Evolutionary conservation across 1,139 yeast species (phyloP), one percentile per base, ranked within the genome.

Genomic region (Scheffersomyces stambukii): DNA sequence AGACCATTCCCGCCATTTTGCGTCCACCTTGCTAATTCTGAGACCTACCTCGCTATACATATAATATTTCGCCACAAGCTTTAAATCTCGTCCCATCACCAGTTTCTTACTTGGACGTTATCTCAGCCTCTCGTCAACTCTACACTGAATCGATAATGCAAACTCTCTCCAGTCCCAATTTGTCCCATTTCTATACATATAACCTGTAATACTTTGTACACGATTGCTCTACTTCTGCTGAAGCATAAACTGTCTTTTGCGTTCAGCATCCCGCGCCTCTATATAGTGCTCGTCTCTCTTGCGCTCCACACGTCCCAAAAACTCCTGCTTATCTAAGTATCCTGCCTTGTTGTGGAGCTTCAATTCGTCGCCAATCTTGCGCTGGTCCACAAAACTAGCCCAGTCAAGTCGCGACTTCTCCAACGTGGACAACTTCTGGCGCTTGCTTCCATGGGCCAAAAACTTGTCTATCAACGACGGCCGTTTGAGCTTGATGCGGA

Each of bases 381-480:
- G 78, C 43, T 81, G 70, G 55, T 91, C 97, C 13, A 93, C 96
- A 59, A 84, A 89, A 36, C 86, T 77, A 1, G 95, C 94, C 96
- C 98, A 91, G 54, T 91, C 98, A 34, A 91, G 67, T 37, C 95
- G 69, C 2, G 95, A 84, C 54, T 91, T 91, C 52, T 93, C 97
- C 38, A 91, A 63, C 0, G 98, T 93, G 12, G 95, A 84, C 37
- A 93, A 65, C 52, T 88, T 89, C 35, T 32, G 24, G 26, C 79
- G 77, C 34, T 57, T 55, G 43, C 50, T 60, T 6, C 64, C 60
- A 19, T 48, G 49, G 3, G 50, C 33, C 24, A 66, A 37, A 30
- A 66, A 65, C 44, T 64, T 86, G 43, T 86, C 96, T 16, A 88
- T 64, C 27, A 89, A 58, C 5, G 94, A 78, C 2, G 85, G 80